phyloP scores from a whole-genome alignment of 306 rosid species.

The Bauhinia variegata region DNA sequence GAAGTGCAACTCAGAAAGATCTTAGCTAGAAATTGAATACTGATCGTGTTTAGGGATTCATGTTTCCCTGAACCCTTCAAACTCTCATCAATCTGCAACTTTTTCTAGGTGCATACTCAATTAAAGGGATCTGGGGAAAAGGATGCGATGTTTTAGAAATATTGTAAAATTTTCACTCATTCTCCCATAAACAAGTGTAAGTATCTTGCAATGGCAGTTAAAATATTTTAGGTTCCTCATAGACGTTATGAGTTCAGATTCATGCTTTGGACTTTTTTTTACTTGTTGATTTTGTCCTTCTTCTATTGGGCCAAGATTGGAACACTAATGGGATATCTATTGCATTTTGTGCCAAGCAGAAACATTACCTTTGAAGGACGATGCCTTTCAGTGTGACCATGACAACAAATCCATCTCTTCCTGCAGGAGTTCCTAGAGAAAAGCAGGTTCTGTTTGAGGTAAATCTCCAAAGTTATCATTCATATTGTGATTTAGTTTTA shows the following conservation, averaged over 20 bases:
- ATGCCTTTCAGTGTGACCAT: conserved; percentile 38
- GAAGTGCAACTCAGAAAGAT: conserved; percentile 5
- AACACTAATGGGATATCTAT: conserved; percentile 28
- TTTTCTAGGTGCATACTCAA: not conserved
- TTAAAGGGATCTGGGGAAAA: not conserved
- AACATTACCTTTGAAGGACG: conserved; percentile 30
- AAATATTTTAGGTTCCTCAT: not conserved
- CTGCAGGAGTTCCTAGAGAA: conserved; percentile 49
- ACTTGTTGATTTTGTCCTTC: conserved; percentile 3
- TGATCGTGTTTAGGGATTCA: conserved; percentile 20
- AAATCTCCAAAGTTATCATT: conserved; percentile 36
- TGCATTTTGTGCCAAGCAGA: conserved; percentile 37
- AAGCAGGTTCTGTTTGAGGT: conserved; percentile 61
- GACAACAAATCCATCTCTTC: conserved; percentile 40
- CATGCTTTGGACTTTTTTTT: not conserved
- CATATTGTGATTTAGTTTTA: conserved; percentile 18
- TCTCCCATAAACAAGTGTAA: not conserved
- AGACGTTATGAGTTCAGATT: not conserved
- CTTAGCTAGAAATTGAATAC: conserved; percentile 23
- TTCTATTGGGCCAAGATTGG: conserved; percentile 10
- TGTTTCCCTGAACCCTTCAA: conserved; percentile 13
- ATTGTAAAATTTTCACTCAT: not conserved
- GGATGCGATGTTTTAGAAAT: not conserved
- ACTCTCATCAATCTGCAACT: too few relatives aligned
- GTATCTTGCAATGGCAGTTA: too few relatives aligned